Percentiles rank a stretch among this genome's conserved stretches.
phyloP scores from a whole-genome alignment of 345 rosid species.

The Pistacia atlantica region DNA sequence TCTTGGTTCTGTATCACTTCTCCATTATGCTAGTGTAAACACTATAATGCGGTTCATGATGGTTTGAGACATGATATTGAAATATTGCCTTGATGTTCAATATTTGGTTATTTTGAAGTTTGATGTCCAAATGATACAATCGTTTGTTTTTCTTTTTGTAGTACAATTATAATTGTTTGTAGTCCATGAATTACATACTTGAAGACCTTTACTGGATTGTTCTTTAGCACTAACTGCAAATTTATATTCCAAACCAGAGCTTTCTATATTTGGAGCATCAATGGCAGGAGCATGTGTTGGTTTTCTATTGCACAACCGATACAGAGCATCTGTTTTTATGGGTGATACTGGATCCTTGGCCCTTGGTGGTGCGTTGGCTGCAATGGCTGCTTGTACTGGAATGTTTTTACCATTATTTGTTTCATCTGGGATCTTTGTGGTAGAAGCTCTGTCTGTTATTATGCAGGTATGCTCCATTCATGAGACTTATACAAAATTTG shows the following conservation, averaged over 20 bases:
- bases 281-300: constrained; percentile 98
- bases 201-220: not conserved
- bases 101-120: constrained; percentile 6
- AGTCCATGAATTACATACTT: not conserved
- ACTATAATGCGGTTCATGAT: not conserved
- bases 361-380: constrained; percentile 88
- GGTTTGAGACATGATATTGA: not conserved
- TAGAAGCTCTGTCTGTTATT: constrained; percentile 64
- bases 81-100: not conserved
- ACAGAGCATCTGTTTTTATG: constrained; percentile 82
- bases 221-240: constrained; percentile 13
- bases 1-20: not conserved
- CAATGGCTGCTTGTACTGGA: constrained; percentile 96
- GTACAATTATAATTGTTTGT: not conserved
- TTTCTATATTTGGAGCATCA: constrained; percentile 84
- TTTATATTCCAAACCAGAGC: constrained; percentile 49
- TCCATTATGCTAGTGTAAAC: not conserved
- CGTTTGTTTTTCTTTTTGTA: not conserved
- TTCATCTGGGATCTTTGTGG: constrained; percentile 71
- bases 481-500: not conserved
- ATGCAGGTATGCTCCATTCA: constrained; percentile 53
- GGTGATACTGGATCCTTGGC: constrained; percentile 88
- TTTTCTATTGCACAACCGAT: constrained; percentile 81
- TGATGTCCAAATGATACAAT: not conserved
- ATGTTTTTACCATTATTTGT: constrained; percentile 88